phyloP scores from a whole-genome alignment of 2,329 filamentous ascomycete species.

The Aspergillus pseudoviridinutans region DNA sequence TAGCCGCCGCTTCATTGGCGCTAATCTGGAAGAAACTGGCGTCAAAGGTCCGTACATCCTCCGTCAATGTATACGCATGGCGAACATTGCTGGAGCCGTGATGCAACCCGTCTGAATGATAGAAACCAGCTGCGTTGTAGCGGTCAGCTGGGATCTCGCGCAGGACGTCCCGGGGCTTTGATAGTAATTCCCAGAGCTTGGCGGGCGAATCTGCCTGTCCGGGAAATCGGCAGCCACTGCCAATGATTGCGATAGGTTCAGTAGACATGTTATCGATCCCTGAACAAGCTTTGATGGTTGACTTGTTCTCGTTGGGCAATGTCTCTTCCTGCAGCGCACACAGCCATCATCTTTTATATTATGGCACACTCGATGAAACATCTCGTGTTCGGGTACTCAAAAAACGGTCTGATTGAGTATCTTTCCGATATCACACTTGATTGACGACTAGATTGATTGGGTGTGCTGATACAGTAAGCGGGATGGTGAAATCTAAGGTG shows the following conservation, averaged over 20 bases:
- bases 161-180: slow-evolving; percentile 1
- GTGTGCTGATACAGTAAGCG: too few species aligned
- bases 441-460: too few species aligned
- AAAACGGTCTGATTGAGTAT: too few species aligned
- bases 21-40: neutral
- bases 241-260: slow-evolving; percentile 13
- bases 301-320: too few species aligned
- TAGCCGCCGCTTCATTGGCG: too few species aligned
- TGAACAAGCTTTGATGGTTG: too few species aligned
- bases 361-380: too few species aligned
- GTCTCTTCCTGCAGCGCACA: too few species aligned
- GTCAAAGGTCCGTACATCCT: slow-evolving; percentile 7
- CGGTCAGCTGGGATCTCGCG: neutral
- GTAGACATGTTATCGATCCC: neutral
- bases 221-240: slow-evolving; percentile 9
- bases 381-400: too few species aligned
- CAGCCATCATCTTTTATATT: too few species aligned
- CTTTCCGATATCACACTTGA: too few species aligned
- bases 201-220: neutral
- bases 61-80: slow-evolving; percentile 1
- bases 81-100: slow-evolving; percentile 7
- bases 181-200: slow-evolving; percentile 5
- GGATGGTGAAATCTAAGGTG: too few species aligned
- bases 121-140: slow-evolving; percentile 4
- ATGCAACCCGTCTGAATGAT: slow-evolving; percentile 1